Evolutionary conservation across 2,329 filamentous ascomycete genomes (phyloP).

Genomic region (Eutypella sp.): DNA sequence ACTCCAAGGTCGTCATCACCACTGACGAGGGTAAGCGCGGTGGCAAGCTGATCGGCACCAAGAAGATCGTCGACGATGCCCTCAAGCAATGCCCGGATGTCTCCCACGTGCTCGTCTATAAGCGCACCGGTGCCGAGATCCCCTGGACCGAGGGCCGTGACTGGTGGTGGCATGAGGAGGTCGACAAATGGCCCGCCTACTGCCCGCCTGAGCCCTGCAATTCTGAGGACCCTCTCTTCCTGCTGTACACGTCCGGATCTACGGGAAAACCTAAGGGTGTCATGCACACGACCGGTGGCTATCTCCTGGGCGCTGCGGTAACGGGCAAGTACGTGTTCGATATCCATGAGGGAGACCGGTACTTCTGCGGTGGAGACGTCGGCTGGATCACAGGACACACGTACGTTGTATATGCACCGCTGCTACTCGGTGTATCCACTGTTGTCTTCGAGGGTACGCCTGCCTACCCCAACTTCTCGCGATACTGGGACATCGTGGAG

Average conservation of each 20-base stretch:
- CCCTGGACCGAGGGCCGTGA: conserved; percentile 88
- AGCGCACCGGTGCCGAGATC: conserved; percentile 89
- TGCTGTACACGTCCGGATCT: conserved; percentile 96
- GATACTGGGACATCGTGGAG: conserved; percentile 98
- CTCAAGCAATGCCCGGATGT: conserved; percentile 94
- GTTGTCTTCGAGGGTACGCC: conserved; percentile 98
- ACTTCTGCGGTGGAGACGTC: conserved; percentile 97
- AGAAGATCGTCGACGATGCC: conserved; percentile 98
- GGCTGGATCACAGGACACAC: conserved; percentile 99
- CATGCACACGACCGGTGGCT: conserved; percentile 94
- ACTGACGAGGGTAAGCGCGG: conserved; percentile 97
- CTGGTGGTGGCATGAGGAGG: conserved; percentile 98
- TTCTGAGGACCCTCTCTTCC: conserved; percentile 93
- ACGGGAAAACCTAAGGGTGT: conserved; percentile 99
- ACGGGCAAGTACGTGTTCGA: conserved; percentile 99
- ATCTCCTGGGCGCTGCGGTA: conserved; percentile 85
- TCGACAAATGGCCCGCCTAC: conserved; percentile 93
- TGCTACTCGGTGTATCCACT: conserved; percentile 87
- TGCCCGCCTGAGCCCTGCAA: conserved; percentile 83
- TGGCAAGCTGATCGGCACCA: conserved; percentile 94
- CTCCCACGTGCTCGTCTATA: conserved; percentile 80
- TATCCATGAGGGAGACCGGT: conserved; percentile 87
- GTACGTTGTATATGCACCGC: conserved; percentile 93
- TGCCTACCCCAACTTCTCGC: conserved; percentile 93
- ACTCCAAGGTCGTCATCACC: conserved; percentile 92